A percentile compares a stretch with the other conserved stretches of the same genome.
Evolutionary conservation across 352 stramenopile genomes (phyloP).

Genomic region (Pythium rhizo-oryzae): DNA sequence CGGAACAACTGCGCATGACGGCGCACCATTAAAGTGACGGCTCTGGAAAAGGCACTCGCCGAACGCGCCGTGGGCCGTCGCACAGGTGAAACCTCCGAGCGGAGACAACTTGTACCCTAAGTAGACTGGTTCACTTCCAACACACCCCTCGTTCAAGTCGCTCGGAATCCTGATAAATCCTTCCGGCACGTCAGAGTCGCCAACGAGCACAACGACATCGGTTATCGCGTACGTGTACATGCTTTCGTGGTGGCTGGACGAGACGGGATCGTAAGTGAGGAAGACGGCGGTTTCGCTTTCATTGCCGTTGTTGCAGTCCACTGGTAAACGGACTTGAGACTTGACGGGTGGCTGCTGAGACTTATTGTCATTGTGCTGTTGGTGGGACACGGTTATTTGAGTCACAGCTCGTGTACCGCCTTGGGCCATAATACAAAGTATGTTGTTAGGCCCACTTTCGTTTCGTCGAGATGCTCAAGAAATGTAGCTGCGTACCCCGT

Average conservation of each 20-base stretch:
- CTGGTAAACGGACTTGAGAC: slow-evolving; percentile 5
- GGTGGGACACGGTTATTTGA: slow-evolving; percentile 11
- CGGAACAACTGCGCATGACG: slow-evolving; percentile 15
- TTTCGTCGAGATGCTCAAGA: neutral
- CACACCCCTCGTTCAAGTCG: slow-evolving; percentile 56
- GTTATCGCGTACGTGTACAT: slow-evolving; percentile 57
- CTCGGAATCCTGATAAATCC: slow-evolving; percentile 54
- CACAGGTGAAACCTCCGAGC: slow-evolving; percentile 63
- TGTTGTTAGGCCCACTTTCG: neutral
- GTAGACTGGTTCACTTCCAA: slow-evolving; percentile 38
- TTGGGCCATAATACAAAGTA: neutral
- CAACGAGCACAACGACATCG: slow-evolving; percentile 52
- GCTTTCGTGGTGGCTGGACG: slow-evolving; percentile 29
- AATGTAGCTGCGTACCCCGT: slow-evolving; percentile 39
- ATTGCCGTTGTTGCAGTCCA: slow-evolving; percentile 41
- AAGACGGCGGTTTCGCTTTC: slow-evolving; percentile 29
- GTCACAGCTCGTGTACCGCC: slow-evolving; percentile 5
- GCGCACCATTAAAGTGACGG: slow-evolving; percentile 29
- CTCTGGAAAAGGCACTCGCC: slow-evolving; percentile 70
- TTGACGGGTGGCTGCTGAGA: neutral
- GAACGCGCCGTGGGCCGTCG: slow-evolving; percentile 56
- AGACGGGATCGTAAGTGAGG: slow-evolving; percentile 36
- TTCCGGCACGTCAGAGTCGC: slow-evolving; percentile 28
- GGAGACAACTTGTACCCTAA: slow-evolving; percentile 60
- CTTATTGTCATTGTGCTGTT: slow-evolving; percentile 6